phyloP scores from a whole-genome alignment of 1,284 basidiomycete species.

The Athelia sp. region DNA sequence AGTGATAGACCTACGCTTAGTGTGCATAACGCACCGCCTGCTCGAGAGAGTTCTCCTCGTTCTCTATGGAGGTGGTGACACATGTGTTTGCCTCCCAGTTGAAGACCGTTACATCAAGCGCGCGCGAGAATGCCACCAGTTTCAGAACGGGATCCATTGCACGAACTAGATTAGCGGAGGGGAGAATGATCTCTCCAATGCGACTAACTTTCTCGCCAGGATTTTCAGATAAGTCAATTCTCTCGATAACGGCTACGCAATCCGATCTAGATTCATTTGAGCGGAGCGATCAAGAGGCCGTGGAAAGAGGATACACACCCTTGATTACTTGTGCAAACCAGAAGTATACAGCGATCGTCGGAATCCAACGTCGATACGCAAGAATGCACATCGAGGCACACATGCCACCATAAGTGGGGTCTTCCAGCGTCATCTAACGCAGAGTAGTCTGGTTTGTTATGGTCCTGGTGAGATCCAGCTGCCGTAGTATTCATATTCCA shows the following conservation, averaged over 20 bases:
- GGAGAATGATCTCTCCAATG: neutral
- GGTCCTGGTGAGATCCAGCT: slow-evolving; percentile 8
- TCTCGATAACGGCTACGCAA: neutral
- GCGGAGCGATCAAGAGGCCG: neutral
- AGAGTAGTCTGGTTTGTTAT: neutral
- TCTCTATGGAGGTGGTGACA: neutral
- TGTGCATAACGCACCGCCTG: neutral
- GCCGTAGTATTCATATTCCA: slow-evolving; percentile 24
- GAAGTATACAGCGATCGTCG: slow-evolving; percentile 9
- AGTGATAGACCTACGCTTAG: neutral
- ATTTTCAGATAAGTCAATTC: neutral
- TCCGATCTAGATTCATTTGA: neutral
- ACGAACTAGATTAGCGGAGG: slow-evolving; percentile 22
- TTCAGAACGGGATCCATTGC: slow-evolving; percentile 25
- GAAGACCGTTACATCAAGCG: slow-evolving; percentile 24
- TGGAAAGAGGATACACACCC: neutral
- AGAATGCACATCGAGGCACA: slow-evolving; percentile 14
- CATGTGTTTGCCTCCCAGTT: slow-evolving; percentile 21
- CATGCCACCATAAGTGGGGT: neutral
- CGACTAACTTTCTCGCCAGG: neutral
- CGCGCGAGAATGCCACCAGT: slow-evolving; percentile 26
- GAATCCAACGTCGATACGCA: slow-evolving; percentile 22
- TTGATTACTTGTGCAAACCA: slow-evolving; percentile 10
- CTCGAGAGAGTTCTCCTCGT: neutral
- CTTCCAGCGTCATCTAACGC: neutral